Percentiles rank a stretch among this genome's conserved stretches.
phyloP scores from a whole-genome alignment of 2,329 filamentous ascomycete species.

The Colletotrichum sp. region DNA sequence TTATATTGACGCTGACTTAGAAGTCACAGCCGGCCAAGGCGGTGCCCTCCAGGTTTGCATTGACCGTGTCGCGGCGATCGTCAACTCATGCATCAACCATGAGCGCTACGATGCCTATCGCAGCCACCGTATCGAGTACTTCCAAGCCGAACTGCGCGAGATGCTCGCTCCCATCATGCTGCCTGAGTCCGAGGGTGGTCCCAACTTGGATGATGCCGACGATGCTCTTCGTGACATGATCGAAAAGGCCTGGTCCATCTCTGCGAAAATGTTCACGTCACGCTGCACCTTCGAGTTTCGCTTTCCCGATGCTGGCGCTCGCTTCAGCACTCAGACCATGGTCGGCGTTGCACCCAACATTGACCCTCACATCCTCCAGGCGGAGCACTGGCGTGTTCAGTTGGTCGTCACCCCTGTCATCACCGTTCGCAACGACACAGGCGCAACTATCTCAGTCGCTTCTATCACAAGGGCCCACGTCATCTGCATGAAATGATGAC shows the following conservation, averaged over 20 bases:
- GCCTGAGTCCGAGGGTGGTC: conserved; percentile 25
- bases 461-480: conserved; percentile 52
- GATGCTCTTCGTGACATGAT: conserved; percentile 48
- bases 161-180: conserved; percentile 45
- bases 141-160: conserved; percentile 48
- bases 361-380: conserved; percentile 50
- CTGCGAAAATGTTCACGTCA: conserved; percentile 50
- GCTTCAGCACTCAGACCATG: conserved; percentile 56
- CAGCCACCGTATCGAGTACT: conserved; percentile 31
- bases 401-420: conserved; percentile 60
- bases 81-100: conserved; percentile 42
- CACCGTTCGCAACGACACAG: conserved; percentile 58
- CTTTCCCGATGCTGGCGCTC: conserved; percentile 55
- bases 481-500: conserved; percentile 44
- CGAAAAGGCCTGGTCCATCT: conserved; percentile 48
- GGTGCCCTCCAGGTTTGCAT: conserved; percentile 40
- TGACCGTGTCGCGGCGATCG: conserved; percentile 38
- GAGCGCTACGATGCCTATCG: conserved; percentile 28
- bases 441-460: conserved; percentile 47
- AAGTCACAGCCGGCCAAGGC: conserved; percentile 12
- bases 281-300: conserved; percentile 50
- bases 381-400: conserved; percentile 56
- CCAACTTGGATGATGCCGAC: conserved; percentile 39
- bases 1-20: not conserved
- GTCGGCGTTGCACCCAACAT: conserved; percentile 46